Evolutionary conservation across 495 filamentous ascomycete species (phyloP).

Genomic region (Penicillium canescens): DNA sequence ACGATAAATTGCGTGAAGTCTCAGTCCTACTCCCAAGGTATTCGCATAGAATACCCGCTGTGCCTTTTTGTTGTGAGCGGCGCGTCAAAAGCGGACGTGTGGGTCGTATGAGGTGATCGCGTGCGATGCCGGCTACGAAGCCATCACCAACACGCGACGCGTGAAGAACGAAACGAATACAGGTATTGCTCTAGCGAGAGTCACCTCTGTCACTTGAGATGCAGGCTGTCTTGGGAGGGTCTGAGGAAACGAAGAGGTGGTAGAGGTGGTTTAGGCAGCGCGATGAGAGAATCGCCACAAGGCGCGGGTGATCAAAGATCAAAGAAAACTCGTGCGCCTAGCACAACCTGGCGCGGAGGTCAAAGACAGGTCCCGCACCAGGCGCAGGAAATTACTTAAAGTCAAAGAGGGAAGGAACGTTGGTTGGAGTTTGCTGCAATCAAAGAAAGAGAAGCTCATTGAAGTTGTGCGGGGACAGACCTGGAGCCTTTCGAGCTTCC

Average conservation of each 20-base stretch:
- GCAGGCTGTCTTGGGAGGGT: not conserved
- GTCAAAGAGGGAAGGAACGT: not conserved
- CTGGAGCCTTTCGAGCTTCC: not conserved
- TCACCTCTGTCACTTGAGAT: not conserved
- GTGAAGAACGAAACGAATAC: slow-evolving; percentile 3
- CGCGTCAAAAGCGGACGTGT: slow-evolving; percentile 7
- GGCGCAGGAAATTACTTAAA: not conserved
- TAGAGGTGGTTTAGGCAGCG: slow-evolving; percentile 6
- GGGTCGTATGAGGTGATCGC: slow-evolving; percentile 23
- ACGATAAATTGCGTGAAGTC: slow-evolving; percentile 8
- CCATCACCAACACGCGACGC: slow-evolving; percentile 37
- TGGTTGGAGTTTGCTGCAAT: slow-evolving; percentile 1
- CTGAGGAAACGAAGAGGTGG: not conserved
- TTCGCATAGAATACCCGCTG: not conserved
- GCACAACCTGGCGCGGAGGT: slow-evolving; percentile 16
- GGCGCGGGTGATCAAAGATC: slow-evolving; percentile 1
- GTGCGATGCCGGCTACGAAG: slow-evolving; percentile 31
- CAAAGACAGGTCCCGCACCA: slow-evolving; percentile 8
- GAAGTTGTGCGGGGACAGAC: slow-evolving; percentile 12
- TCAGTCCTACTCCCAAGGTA: slow-evolving; percentile 6
- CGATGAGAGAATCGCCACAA: slow-evolving; percentile 18
- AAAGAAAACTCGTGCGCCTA: slow-evolving; percentile 19
- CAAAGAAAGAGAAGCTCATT: slow-evolving; percentile 11
- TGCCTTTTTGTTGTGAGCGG: not conserved
- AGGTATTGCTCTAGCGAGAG: not conserved